phyloP scores from a whole-genome alignment of 2,329 filamentous ascomycete species.

The Monilinia aucupariae region DNA sequence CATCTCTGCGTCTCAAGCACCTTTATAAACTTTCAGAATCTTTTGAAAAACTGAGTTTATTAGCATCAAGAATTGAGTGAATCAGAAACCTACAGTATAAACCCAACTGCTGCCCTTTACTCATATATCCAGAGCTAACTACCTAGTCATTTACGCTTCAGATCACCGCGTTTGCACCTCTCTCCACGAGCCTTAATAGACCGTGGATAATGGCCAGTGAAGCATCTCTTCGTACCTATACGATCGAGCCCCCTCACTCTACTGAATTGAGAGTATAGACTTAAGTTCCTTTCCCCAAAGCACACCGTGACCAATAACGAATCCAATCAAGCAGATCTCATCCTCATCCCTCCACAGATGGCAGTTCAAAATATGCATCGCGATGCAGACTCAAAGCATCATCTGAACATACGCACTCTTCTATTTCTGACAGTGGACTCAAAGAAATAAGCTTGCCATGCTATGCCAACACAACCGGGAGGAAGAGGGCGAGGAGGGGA shows the following conservation, averaged over 20 bases:
- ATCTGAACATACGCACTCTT: too few relatives aligned
- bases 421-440: neutral
- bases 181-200: neutral
- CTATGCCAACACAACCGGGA: too few relatives aligned
- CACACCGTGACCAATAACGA: neutral
- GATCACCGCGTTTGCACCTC: fast-evolving
- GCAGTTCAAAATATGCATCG: too few relatives aligned
- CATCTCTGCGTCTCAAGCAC: neutral
- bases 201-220: neutral
- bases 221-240: neutral
- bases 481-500: slow-evolving; percentile 76
- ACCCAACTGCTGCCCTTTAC: neutral
- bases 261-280: neutral
- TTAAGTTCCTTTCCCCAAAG: neutral
- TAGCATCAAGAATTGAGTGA: neutral
- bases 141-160: neutral
- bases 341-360: neutral
- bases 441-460: neutral
- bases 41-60: neutral
- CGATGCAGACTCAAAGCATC: neutral
- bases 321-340: neutral
- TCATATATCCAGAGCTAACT: neutral
- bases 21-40: neutral
- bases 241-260: too few relatives aligned
- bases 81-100: neutral